A percentile compares a stretch with the other conserved stretches of the same genome.
phyloP scores from a whole-genome alignment of 257 asterid species.

The Echites panduratus region DNA sequence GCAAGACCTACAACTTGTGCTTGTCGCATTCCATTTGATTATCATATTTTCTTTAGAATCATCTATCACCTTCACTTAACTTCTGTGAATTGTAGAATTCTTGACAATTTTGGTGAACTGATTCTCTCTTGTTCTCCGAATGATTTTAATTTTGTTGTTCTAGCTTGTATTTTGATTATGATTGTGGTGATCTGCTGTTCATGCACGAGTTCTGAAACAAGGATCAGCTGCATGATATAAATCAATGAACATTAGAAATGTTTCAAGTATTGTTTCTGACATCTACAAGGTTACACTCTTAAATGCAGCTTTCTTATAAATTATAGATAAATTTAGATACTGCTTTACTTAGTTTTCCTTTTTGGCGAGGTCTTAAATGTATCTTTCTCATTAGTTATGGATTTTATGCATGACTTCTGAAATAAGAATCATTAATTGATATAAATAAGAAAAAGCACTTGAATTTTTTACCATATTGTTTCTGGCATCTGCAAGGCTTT shows the following conservation, averaged over 20 bases:
- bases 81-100: neutral
- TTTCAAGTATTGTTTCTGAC: neutral
- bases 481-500: neutral
- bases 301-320: neutral
- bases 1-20: constrained; percentile 8
- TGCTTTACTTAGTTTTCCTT: neutral
- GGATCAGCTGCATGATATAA: neutral
- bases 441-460: too few relatives aligned
- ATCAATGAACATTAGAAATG: neutral
- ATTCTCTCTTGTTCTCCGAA: neutral
- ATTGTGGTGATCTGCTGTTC: neutral
- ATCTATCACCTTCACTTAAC: neutral
- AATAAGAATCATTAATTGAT: too few relatives aligned
- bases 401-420: too few relatives aligned
- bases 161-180: neutral
- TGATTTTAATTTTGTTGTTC: neutral
- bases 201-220: neutral
- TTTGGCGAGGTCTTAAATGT: neutral
- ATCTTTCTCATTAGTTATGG: too few relatives aligned
- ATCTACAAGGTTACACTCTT: neutral
- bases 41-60: neutral
- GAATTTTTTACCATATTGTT: neutral
- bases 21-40: neutral
- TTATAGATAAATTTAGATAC: neutral
- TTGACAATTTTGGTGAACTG: neutral